Base-by-base conservation (phyloP, 768 basidiomycete genomes). In the Amanita rimosa region DNA sequence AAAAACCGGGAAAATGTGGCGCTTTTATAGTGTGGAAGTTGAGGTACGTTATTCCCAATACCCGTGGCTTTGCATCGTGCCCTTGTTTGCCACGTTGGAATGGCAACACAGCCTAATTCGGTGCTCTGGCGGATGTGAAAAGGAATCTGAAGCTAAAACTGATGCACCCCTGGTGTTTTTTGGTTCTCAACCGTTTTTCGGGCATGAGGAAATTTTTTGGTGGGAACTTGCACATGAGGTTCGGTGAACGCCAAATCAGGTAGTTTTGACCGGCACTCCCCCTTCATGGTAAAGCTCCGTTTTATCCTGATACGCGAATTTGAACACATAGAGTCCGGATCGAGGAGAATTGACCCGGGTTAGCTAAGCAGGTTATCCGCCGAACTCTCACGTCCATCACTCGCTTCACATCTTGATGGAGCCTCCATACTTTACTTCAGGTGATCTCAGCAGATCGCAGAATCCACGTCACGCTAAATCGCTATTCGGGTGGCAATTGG, bases 31-130 rank as follows among this genome's bases (percentile, higher is more conserved):
- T 21, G 45, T 34, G 24, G 22, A 17, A 13, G 17, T 19, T 7
- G 22, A 26, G 35, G 35, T 46, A 46, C 45, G 45, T 46, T 46
- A 46, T 29, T 46, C 6, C 34, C 45, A n/a, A 44, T 33, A 34
- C 41, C 41, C 41, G 41, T 42, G 41, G 41, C 41, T 31, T 44
- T 44, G 44, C 44, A 44, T 44, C 44, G 44, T 44, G 44, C 44
- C 44, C 33, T 33, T 44, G 17, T 44, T 22, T 35, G 19, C 29
- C 44, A 44, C 44, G 44, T 44, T 44, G 29, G 21, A 35, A 44
- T 11, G 13, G 19, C 14, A 17, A 33, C 31, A 44, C 9, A n/a
- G 44, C 14, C n/a, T n/a, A 33, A 31, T 29, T 29, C 29, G 16
- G 6, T 27, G 44, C 44, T n/a, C 43, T 16, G 43, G n/a, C 26